phyloP scores from a whole-genome alignment of 441 rosid species.

The Euphorbia neoarborescens region DNA sequence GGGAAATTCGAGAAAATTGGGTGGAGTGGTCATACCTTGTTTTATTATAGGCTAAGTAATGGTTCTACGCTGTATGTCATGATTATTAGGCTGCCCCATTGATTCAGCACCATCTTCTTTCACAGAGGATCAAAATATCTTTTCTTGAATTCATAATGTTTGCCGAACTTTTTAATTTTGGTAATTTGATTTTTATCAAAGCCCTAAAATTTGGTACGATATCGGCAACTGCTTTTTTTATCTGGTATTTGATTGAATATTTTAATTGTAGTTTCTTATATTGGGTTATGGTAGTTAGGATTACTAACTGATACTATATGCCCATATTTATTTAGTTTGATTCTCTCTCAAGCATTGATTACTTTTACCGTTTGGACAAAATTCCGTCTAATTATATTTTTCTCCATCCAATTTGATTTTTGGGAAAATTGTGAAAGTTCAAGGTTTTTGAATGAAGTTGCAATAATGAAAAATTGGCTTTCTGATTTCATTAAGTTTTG shows the following conservation, averaged over 20 bases:
- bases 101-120: slow-evolving; percentile 1
- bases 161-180: not conserved
- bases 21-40: slow-evolving; percentile 3
- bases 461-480: not conserved
- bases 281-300: not conserved
- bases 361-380: not conserved
- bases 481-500: not conserved
- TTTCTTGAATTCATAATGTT: not conserved
- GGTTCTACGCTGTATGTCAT: not conserved
- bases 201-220: not conserved
- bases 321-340: not conserved
- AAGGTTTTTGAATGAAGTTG: not conserved
- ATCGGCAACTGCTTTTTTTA: no score
- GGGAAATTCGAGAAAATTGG: not conserved
- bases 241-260: not conserved
- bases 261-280: not conserved
- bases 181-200: not conserved
- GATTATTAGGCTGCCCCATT: not conserved
- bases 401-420: no score
- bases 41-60: not conserved
- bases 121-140: no score
- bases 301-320: not conserved
- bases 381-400: not conserved
- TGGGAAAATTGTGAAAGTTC: not conserved
- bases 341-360: not conserved